Conservation (phyloP, 176 grass and related monocot species). For the Bothriochloa decipiens region DNA sequence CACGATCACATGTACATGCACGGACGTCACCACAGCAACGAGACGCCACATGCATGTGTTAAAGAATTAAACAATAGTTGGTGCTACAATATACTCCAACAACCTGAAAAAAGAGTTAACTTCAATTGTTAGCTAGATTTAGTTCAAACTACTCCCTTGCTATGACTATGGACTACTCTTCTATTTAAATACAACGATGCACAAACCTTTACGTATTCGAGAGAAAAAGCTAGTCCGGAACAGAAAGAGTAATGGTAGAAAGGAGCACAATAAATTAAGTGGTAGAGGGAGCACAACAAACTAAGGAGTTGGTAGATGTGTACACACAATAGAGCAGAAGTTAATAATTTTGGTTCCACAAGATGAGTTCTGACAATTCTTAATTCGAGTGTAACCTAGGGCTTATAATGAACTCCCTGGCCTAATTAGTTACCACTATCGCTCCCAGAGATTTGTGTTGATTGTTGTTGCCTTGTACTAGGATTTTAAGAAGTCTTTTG, state of each 20-base stretch:
- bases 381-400: not conserved
- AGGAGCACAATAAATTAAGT: no score
- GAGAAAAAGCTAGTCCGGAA: no score
- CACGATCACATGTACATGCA: no score
- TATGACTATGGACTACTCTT: no score
- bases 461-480: not conserved
- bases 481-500: not conserved
- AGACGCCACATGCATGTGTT: no score
- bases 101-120: not conserved
- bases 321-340: not conserved
- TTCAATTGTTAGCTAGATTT: not conserved
- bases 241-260: no score
- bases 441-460: not conserved
- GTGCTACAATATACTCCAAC: no score
- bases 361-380: not conserved
- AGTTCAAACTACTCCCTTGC: not conserved
- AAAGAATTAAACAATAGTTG: no score
- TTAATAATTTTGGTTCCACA: not conserved
- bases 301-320: not conserved
- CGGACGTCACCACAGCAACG: no score
- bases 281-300: no score
- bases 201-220: no score
- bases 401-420: not conserved
- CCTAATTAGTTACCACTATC: not conserved
- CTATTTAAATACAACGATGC: no score